These are phyloP conservation scores for Candida piceae DNA, from an alignment of 805 yeast genomes.

Conservation along the genomic window DNA sequence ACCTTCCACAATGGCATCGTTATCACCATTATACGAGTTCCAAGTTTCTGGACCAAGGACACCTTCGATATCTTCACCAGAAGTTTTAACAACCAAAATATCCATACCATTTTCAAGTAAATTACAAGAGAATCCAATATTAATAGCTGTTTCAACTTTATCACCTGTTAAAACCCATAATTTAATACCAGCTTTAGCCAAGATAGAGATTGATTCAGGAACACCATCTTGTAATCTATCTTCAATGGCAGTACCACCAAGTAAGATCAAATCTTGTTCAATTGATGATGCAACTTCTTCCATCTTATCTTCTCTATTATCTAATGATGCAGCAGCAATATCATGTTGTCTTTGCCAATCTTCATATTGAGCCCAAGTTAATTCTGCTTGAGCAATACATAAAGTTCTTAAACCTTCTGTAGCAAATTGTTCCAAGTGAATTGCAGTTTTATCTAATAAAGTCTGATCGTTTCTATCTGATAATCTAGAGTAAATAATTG, in stretches of 20 bases:
- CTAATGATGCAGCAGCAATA: slow-evolving; percentile 59
- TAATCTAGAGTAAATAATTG: slow-evolving; percentile 67
- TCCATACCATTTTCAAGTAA: slow-evolving; percentile 73
- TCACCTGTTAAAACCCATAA: slow-evolving; percentile 87
- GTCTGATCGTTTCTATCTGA: slow-evolving; percentile 38
- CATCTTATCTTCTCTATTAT: slow-evolving; percentile 61
- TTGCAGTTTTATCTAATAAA: slow-evolving; percentile 55
- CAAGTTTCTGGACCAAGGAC: slow-evolving; percentile 32
- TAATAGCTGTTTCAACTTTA: slow-evolving; percentile 85
- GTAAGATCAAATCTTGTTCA: slow-evolving; percentile 56
- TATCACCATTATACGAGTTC: slow-evolving; percentile 14
- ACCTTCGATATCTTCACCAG: slow-evolving; percentile 49
- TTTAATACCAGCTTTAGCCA: slow-evolving; percentile 75
- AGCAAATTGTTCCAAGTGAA: slow-evolving; percentile 72
- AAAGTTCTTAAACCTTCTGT: slow-evolving; percentile 80
- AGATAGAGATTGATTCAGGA: slow-evolving; percentile 68
- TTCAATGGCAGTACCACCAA: slow-evolving; percentile 87
- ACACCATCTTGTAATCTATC: slow-evolving; percentile 84
- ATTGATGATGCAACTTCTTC: slow-evolving; percentile 71
- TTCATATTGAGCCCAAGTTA: slow-evolving; percentile 55
- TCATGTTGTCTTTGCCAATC: slow-evolving; percentile 62
- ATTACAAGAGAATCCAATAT: slow-evolving; percentile 83
- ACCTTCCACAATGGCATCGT: slow-evolving; percentile 35
- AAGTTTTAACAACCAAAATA: slow-evolving; percentile 56
- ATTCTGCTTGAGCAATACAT: slow-evolving; percentile 69